A percentile compares a stretch with the other conserved stretches of the same genome.
Evolutionary conservation across 2,329 filamentous ascomycete genomes (phyloP).

Genomic region (Penicillium sp.): DNA sequence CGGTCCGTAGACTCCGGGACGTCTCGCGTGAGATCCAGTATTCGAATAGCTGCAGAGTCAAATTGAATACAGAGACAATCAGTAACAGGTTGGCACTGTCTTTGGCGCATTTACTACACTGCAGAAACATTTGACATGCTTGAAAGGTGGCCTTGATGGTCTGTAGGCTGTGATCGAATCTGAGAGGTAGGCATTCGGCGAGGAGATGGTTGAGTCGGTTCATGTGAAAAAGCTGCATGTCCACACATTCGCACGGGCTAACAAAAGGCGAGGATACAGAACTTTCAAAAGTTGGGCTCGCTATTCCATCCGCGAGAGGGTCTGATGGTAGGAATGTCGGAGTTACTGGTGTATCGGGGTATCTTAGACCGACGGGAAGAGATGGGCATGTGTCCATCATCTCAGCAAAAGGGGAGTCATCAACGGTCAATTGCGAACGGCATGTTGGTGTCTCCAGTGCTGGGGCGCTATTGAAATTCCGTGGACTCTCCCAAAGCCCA

Average conservation of each 20-base stretch:
- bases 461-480: slow-evolving; percentile 19
- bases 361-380: slow-evolving; percentile 19
- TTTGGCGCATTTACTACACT: slow-evolving; percentile 31
- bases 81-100: slow-evolving; percentile 29
- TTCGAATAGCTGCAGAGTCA: slow-evolving; percentile 31
- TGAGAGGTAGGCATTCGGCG: slow-evolving; percentile 23
- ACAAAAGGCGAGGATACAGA: slow-evolving; percentile 24
- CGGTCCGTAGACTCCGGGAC: slow-evolving; percentile 9
- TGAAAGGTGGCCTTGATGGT: slow-evolving; percentile 30
- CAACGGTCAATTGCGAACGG: slow-evolving; percentile 13
- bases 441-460: slow-evolving; percentile 19
- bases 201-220: slow-evolving; percentile 32
- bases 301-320: slow-evolving; percentile 25
- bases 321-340: slow-evolving; percentile 32
- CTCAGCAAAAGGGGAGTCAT: slow-evolving; percentile 18
- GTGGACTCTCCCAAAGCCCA: slow-evolving; percentile 28
- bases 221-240: slow-evolving; percentile 30
- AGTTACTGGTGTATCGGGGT: slow-evolving; percentile 29
- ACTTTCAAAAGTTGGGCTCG: slow-evolving; percentile 29
- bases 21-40: slow-evolving; percentile 31
- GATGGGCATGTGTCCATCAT: slow-evolving; percentile 15
- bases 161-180: slow-evolving; percentile 35
- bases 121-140: slow-evolving; percentile 30
- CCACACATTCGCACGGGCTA: slow-evolving; percentile 30
- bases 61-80: slow-evolving; percentile 31